phyloP scores from a whole-genome alignment of 768 basidiomycete species.

The Pleurotus ostreatus region DNA sequence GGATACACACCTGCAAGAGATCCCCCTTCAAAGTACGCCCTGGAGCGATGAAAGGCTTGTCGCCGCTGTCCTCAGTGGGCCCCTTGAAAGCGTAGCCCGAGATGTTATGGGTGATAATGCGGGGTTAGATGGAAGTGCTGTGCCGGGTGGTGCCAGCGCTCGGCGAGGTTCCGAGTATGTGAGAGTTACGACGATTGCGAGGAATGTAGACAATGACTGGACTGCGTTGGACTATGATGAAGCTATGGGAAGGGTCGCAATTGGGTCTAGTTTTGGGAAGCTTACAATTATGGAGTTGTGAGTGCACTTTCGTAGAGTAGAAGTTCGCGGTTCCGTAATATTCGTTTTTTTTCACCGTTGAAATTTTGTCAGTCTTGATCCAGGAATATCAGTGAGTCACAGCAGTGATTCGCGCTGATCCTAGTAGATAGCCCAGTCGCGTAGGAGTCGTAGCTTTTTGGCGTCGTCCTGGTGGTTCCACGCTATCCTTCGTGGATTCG shows the following conservation, averaged over 20 bases:
- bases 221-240: slow-evolving; percentile 62
- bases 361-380: too few species aligned
- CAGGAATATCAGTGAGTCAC: too few species aligned
- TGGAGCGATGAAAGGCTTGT: slow-evolving; percentile 36
- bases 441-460: slow-evolving; percentile 11
- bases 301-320: not conserved
- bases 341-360: too few species aligned
- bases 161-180: slow-evolving; percentile 4
- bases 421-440: too few species aligned
- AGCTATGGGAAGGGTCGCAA: slow-evolving; percentile 44
- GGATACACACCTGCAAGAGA: slow-evolving; percentile 10
- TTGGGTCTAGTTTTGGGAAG: slow-evolving; percentile 47
- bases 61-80: slow-evolving; percentile 48
- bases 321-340: slow-evolving; percentile 5
- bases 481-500: not conserved
- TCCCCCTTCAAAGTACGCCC: slow-evolving; percentile 10
- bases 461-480: not conserved
- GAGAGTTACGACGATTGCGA: slow-evolving; percentile 15
- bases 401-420: too few species aligned
- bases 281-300: slow-evolving; percentile 38
- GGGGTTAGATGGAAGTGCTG: slow-evolving; percentile 8
- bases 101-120: not conserved
- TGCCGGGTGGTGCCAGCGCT: not conserved
- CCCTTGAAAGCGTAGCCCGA: slow-evolving; percentile 16
- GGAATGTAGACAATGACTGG: slow-evolving; percentile 40